phyloP scores from a whole-genome alignment of 306 rosid species.

The Cucumis cinereus region DNA sequence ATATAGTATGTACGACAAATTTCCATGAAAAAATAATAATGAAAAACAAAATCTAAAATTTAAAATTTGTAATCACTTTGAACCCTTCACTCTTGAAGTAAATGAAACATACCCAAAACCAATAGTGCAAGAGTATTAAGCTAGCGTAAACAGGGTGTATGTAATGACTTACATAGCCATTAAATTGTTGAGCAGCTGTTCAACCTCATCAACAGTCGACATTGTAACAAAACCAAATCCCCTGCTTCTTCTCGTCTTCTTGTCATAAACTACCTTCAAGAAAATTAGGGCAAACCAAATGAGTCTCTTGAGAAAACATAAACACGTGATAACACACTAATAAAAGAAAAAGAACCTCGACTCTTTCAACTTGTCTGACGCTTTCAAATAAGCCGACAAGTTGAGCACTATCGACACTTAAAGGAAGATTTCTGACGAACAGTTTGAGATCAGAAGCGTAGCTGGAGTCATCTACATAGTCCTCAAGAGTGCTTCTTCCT shows the following conservation, averaged over 20 bases:
- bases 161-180: conserved; percentile 69
- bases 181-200: conserved; percentile 68
- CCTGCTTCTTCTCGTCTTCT: conserved; percentile 79
- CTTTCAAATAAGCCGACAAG: conserved; percentile 65
- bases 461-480: conserved; percentile 12
- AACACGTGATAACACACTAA: background rate
- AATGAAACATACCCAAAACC: background rate
- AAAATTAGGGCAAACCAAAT: background rate
- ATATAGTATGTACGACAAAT: background rate
- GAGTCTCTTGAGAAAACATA: background rate
- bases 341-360: conserved; percentile 47
- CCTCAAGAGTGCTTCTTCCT: conserved; percentile 36
- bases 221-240: conserved; percentile 95
- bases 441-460: conserved; percentile 51
- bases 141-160: background rate
- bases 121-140: background rate
- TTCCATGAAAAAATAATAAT: background rate
- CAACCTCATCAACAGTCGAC: conserved; percentile 55
- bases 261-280: conserved; percentile 72
- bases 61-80: background rate
- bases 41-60: background rate
- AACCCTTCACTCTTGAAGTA: background rate
- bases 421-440: conserved; percentile 86
- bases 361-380: conserved; percentile 68
- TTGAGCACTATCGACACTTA: conserved; percentile 65